Evolutionary conservation across 2,329 filamentous ascomycete species (phyloP).

Genomic region (Drechslerella stenobrocha): DNA sequence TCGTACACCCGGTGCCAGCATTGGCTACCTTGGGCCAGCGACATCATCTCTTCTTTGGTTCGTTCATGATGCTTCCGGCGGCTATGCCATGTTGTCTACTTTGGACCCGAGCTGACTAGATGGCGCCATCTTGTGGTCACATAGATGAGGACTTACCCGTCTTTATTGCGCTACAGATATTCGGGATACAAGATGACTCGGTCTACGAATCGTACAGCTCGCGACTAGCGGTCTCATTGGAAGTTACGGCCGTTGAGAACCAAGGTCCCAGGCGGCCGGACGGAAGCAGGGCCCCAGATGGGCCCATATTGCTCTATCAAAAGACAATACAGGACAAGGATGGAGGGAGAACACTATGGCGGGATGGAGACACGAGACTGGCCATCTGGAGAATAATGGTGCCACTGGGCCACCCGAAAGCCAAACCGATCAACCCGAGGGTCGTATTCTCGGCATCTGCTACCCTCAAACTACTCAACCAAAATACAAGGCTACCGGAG

Average conservation of each 20-base stretch:
- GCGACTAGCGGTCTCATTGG: constrained; percentile 68
- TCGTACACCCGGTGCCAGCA: constrained; percentile 55
- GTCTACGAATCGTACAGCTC: constrained; percentile 64
- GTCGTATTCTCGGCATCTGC: constrained; percentile 60
- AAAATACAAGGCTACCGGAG: constrained; percentile 57
- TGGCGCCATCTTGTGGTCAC: constrained; percentile 47
- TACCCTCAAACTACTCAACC: constrained; percentile 61
- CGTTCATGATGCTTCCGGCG: constrained; percentile 34
- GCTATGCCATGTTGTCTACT: constrained; percentile 49
- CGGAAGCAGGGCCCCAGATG: constrained; percentile 57
- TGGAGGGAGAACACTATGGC: constrained; percentile 52
- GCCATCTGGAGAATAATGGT: constrained; percentile 53
- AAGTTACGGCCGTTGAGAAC: constrained; percentile 68
- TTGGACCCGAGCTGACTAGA: constrained; percentile 2
- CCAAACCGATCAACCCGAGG: constrained; percentile 54
- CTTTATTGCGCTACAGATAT: constrained; percentile 69
- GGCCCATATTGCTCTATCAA: constrained; percentile 52
- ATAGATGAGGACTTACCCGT: constrained; percentile 76
- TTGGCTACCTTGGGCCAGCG: constrained; percentile 66
- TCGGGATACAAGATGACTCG: constrained; percentile 62
- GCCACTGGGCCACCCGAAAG: constrained; percentile 52
- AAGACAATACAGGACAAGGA: constrained; percentile 52
- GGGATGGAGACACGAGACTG: constrained; percentile 51
- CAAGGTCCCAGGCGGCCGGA: constrained; percentile 57
- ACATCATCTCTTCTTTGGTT: constrained; percentile 72